Evolutionary conservation across 2,329 filamentous ascomycete genomes (phyloP).

Genomic region (Hypoxylon sp.): DNA sequence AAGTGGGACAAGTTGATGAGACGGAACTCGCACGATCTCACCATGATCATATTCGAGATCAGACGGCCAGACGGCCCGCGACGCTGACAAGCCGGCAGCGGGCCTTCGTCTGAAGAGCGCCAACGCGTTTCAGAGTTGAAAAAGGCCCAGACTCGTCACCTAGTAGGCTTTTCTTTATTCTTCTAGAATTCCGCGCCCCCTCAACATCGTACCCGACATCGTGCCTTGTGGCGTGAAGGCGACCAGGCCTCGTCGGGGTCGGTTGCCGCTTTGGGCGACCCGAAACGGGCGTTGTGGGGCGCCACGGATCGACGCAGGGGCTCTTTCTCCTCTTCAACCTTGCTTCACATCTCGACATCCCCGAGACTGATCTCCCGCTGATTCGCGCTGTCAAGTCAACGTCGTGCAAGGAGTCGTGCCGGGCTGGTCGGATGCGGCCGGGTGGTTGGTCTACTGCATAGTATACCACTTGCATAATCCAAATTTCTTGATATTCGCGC

Average conservation of each 20-base stretch:
- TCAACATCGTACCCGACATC: not conserved
- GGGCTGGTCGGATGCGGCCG: not conserved
- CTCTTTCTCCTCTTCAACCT: too few relatives aligned
- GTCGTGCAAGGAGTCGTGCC: not conserved
- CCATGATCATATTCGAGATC: conserved; percentile 13
- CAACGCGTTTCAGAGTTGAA: conserved; percentile 8
- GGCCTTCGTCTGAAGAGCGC: not conserved
- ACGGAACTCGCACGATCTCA: not conserved
- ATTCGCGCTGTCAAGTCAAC: conserved; percentile 11
- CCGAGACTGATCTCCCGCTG: conserved; percentile 31
- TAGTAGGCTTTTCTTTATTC: not conserved
- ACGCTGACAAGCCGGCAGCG: not conserved
- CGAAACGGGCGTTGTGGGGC: conserved; percentile 32
- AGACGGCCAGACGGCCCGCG: conserved; percentile 6
- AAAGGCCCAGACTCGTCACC: not conserved
- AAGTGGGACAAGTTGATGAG: not conserved
- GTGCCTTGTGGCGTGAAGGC: conserved; percentile 3
- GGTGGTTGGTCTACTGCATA: not conserved
- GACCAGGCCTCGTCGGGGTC: conserved; percentile 11
- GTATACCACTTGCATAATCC: conserved; percentile 14
- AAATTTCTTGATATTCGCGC: conserved; percentile 3
- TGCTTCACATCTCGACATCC: conserved; percentile 9
- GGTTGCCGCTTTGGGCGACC: conserved; percentile 27
- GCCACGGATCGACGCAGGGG: conserved; percentile 26
- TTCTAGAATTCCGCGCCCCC: conserved; percentile 19